Base-by-base conservation (phyloP, 2,329 filamentous ascomycete genomes). In the Thermothelomyces thermophilus region DNA sequence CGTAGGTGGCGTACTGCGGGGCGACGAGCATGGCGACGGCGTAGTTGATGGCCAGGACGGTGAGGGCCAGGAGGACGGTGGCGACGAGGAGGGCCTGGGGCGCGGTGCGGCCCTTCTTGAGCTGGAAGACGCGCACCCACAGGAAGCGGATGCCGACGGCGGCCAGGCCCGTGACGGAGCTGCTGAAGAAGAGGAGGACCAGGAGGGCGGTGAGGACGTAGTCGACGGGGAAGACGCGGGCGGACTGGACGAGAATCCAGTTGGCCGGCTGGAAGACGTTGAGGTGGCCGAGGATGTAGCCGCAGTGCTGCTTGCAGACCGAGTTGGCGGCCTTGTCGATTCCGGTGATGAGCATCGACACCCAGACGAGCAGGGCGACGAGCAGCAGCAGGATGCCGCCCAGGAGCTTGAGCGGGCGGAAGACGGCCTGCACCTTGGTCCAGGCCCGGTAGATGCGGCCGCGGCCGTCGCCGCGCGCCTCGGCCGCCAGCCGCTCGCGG, bases 301-400 rank as follows among this genome's bases (percentile, higher is more conserved):
- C 93, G 65, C 93, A 98, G 60, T 82, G 83, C 52, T 83, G 74
- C 66, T 93, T 91, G 78, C 93, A 98, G 55, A 94, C 73, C 3
- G 90, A 96, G 72, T 97, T 96, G 67, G 86, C 90, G 31, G 90
- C 88, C 72, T 97, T 97, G 77, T 98, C 93, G 62, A 97, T 90
- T 58, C 83, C 86, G 0, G 91, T 97, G 64, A 97, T 86, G 59
- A 97, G 78, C 89, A 98, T 97, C 11, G 88, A 95, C 8, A 85
- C 78, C 78, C 89, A 95, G 58, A 94, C 77, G 36, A 95, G 58
- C 13, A 95, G 68, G 0, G 87, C 77, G 19, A 95, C 65, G 1
- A 89, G 58, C 28, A 96, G 75, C 2, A 97, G 71, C 0, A 95
- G 59, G 42, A 96, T 73, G 13, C 93, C 93, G 1, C 88, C 86